Base-by-base conservation (phyloP, 2,329 filamentous ascomycete species). In the Monosporascus sp. region DNA sequence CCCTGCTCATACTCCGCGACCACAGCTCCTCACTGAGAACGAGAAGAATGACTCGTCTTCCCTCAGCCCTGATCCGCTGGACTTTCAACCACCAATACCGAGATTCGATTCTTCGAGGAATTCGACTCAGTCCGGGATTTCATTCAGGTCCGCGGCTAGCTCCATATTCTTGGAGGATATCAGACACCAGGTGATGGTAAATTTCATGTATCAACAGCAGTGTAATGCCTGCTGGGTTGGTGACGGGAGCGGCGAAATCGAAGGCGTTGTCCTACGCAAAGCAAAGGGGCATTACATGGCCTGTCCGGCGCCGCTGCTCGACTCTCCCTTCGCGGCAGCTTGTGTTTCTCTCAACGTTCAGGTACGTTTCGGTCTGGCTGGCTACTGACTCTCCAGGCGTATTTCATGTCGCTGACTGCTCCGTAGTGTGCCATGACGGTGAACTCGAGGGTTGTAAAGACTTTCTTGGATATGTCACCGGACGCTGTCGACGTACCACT, bases 141-240 rank as follows among this genome's bases (percentile, higher is more conserved):
- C 79, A n/a, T 68, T 70, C 17, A 68, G 68, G 27, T 80, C 78
- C 2, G 51, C 49, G 24, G 69, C 69, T 48, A 82, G 78, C 64
- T 82, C 79, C 40, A 70, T 78, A 53, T 78, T 86, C 55, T 69
- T 88, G 11, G 85, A 89, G 55, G 86, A 89, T 57, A 87, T 90
- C 70, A 89, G 87, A 70, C 85, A 90, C 64, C 88, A 91, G 69
- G 86, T 91, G 56, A 91, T 91, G 87, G 87, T 89, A 55, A 91
- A 89, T 71, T 90, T 89, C 67, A 75, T 92, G 26, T 90, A 90
- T 70, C 88, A 91, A 68, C 87, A 91, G 67, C 87, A 91, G 71
- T 90, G 86, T 64, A 80, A 82, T 14, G 81, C 84, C 56, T 77
- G 90, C 37, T 91, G 88, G 88, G 84, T 91, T 20, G 82, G 82